Percentiles rank a stretch among this genome's conserved stretches.
Evolutionary conservation across 164 flowering plant genomes (phyloP).

Genomic region (Paratinospora sagittata): DNA sequence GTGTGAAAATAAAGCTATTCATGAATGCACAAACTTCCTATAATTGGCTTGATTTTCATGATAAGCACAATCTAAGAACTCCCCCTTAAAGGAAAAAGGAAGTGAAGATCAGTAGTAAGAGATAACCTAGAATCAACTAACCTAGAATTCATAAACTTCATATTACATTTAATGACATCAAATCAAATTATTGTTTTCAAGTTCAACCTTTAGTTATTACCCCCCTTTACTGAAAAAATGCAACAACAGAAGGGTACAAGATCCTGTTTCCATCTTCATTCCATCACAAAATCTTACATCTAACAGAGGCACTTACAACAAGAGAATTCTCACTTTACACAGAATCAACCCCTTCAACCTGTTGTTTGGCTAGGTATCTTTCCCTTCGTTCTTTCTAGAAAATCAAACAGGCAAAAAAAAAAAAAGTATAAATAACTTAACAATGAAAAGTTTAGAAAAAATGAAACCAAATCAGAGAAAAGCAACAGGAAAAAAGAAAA

Average conservation of each 20-base stretch:
- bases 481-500: not conserved
- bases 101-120: not conserved
- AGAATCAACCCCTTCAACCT: conserved; percentile 72
- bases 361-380: conserved; percentile 79
- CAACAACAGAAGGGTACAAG: conserved; percentile 5
- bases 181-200: conserved; percentile 4
- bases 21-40: not conserved
- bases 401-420: not conserved
- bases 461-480: not conserved
- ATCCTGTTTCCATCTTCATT: conserved; percentile 7
- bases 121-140: not conserved
- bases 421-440: not conserved
- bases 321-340: conserved; percentile 25
- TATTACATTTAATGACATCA: conserved; percentile 8
- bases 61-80: no score
- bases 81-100: no score
- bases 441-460: not conserved
- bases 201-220: conserved; percentile 7
- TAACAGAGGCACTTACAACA: conserved; percentile 7
- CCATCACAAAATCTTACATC: conserved; percentile 9
- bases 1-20: no score
- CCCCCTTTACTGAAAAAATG: conserved; percentile 1
- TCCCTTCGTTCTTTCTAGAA: conserved; percentile 80
- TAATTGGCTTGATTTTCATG: not conserved
- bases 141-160: not conserved